These are phyloP conservation scores for Floccularia luteovirens DNA, from an alignment of 768 basidiomycete genomes.

Conservation along the genomic window DNA sequence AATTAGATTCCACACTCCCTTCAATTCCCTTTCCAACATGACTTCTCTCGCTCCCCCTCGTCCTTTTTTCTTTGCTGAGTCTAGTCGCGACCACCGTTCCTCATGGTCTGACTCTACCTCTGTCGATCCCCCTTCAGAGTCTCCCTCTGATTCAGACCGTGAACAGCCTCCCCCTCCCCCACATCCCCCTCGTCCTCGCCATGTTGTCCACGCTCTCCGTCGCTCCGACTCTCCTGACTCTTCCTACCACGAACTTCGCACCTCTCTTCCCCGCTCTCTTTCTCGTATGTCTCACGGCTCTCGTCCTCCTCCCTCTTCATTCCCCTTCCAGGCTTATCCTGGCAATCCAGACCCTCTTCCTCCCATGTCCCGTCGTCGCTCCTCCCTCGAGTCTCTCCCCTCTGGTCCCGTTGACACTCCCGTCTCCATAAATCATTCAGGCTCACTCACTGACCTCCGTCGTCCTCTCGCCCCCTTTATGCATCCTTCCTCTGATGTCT, in stretches of 20 bases:
- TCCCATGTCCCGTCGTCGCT: conserved; percentile 19
- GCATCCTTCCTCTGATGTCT: too few relatives aligned
- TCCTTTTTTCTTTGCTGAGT: conserved; percentile 17
- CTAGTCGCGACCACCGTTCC: conserved; percentile 7
- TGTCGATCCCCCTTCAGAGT: conserved; percentile 8
- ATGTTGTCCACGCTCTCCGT: conserved; percentile 5
- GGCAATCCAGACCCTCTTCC: conserved; percentile 61
- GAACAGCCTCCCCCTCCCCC: conserved; percentile 4
- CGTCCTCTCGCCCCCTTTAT: conserved; percentile 46
- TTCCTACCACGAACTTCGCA: conserved; percentile 1
- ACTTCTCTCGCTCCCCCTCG: conserved; percentile 11
- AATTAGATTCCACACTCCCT: conserved; percentile 2
- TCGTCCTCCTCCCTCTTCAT: conserved; percentile 25
- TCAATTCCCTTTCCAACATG: not conserved
- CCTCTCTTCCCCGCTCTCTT: not conserved
- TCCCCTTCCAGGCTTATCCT: conserved; percentile 55
- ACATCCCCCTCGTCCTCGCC: conserved; percentile 1
- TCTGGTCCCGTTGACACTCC: conserved; percentile 8
- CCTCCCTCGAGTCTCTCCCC: conserved; percentile 14
- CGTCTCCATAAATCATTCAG: conserved; percentile 12
- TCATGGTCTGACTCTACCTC: conserved; percentile 5
- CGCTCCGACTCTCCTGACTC: conserved; percentile 2
- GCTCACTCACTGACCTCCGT: conserved; percentile 18
- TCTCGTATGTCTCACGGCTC: not conserved
- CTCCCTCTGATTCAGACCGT: conserved; percentile 11